These are phyloP conservation scores for Diatrype stigma DNA, from an alignment of 2,329 filamentous ascomycete genomes.

Conservation along the genomic window DNA sequence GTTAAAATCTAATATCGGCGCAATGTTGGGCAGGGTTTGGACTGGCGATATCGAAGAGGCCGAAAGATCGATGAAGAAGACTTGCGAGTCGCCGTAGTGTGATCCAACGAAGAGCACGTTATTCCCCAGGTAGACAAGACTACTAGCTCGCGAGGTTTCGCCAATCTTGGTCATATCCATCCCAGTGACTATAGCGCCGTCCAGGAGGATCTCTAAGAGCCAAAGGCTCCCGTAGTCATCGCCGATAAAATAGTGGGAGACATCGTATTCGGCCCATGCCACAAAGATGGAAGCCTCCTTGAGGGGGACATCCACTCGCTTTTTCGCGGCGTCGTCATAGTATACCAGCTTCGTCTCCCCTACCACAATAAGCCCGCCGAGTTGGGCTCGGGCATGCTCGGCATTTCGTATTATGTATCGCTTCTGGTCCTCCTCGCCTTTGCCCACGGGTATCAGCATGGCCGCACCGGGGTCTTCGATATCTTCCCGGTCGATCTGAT, in stretches of 20 bases:
- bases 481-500: conserved; percentile 51
- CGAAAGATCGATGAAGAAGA: conserved; percentile 46
- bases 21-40: conserved; percentile 79
- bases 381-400: conserved; percentile 48
- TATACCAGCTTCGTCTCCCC: conserved; percentile 82
- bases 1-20: conserved; percentile 87
- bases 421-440: conserved; percentile 51
- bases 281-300: conserved; percentile 79
- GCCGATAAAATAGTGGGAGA: conserved; percentile 77
- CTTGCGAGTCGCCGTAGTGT: conserved; percentile 87
- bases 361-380: conserved; percentile 69
- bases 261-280: conserved; percentile 84
- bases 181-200: conserved; percentile 62
- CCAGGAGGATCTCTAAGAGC: conserved; percentile 72
- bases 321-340: conserved; percentile 71
- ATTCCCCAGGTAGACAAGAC: conserved; percentile 71
- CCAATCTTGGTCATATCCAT: conserved; percentile 67
- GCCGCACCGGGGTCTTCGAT: conserved; percentile 53
- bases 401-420: conserved; percentile 57
- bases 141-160: conserved; percentile 69
- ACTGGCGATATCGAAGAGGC: conserved; percentile 54
- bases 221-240: conserved; percentile 88
- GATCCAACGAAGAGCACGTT: conserved; percentile 82
- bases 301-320: conserved; percentile 60
- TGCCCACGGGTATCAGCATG: conserved; percentile 60